Evolutionary conservation across 2,329 filamentous ascomycete genomes (phyloP).

Genomic region (Clonostachys rhizophaga): DNA sequence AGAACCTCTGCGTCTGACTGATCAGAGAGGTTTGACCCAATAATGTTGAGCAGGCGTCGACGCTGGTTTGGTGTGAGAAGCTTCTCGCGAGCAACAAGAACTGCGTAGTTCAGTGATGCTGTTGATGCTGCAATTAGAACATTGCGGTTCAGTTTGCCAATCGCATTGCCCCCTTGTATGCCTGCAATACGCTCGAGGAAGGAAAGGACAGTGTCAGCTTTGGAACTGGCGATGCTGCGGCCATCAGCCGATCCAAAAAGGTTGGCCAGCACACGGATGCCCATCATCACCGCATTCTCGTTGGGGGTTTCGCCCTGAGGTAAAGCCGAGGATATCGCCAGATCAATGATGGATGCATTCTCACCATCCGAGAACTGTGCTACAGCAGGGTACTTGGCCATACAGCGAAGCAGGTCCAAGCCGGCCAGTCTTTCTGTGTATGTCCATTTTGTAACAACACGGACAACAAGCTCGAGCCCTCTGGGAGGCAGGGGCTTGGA

Average conservation of each 20-base stretch:
- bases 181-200: conserved; percentile 61
- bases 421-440: conserved; percentile 75
- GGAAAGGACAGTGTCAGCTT: conserved; percentile 51
- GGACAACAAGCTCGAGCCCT: conserved; percentile 62
- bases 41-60: conserved; percentile 48
- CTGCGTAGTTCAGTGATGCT: conserved; percentile 78
- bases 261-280: conserved; percentile 75
- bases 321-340: conserved; percentile 32
- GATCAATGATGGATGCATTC: conserved; percentile 55
- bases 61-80: conserved; percentile 24
- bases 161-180: conserved; percentile 36
- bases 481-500: conserved; percentile 40
- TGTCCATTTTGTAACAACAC: conserved; percentile 75
- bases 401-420: conserved; percentile 81
- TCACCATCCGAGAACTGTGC: conserved; percentile 53
- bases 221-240: conserved; percentile 56
- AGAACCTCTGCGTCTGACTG: conserved; percentile 77
- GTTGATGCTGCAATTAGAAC: conserved; percentile 79
- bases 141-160: conserved; percentile 66
- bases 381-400: conserved; percentile 65
- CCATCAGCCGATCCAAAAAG: conserved; percentile 75
- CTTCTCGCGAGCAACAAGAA: conserved; percentile 54
- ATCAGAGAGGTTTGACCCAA: conserved; percentile 57
- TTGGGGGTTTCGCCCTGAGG: conserved; percentile 52
- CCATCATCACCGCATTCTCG: conserved; percentile 85